Evolutionary conservation across 2,329 filamentous ascomycete genomes (phyloP).

Genomic region (Colletotrichum brevisporum): DNA sequence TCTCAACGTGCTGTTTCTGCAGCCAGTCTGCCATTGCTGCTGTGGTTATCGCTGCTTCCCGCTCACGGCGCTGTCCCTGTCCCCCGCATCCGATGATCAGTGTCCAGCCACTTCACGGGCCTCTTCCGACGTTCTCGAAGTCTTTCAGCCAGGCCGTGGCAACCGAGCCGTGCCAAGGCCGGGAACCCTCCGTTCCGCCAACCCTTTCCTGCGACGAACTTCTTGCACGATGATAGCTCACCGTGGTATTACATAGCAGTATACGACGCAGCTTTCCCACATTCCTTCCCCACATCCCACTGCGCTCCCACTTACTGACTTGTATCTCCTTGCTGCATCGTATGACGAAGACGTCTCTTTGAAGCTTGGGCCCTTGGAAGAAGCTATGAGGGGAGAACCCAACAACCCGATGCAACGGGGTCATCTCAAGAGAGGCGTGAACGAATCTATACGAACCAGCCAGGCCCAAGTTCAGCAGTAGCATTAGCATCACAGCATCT

Average conservation of each 20-base stretch:
- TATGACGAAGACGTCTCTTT: constrained; percentile 1
- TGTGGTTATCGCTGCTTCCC: constrained; percentile 1
- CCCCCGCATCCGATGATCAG: constrained; percentile 17
- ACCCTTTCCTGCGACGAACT: constrained; percentile 30
- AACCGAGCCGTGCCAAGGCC: constrained; percentile 26
- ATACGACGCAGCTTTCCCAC: constrained; percentile 5
- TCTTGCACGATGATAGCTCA: constrained; percentile 22
- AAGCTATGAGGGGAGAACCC: constrained; percentile 4
- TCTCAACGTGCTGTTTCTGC: not conserved
- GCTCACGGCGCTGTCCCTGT: constrained; percentile 11
- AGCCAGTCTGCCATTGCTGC: not conserved
- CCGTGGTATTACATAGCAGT: not conserved
- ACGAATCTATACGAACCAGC: constrained; percentile 6
- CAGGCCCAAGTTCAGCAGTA: not conserved
- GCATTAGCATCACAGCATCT: not conserved
- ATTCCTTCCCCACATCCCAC: constrained; percentile 2
- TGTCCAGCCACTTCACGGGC: constrained; percentile 6
- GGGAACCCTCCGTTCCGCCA: constrained; percentile 26
- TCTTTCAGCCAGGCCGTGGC: constrained; percentile 9
- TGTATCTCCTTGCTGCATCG: not conserved
- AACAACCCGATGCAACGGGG: not conserved
- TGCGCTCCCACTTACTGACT: constrained; percentile 8
- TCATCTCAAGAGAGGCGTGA: constrained; percentile 6
- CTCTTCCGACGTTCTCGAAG: constrained; percentile 32
- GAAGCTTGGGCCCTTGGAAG: constrained; percentile 8